Percentiles rank a stretch among this genome's conserved stretches.
Evolutionary conservation across 2,329 filamentous ascomycete species (phyloP).

Genomic region (Fusarium neocosmosporiellum): DNA sequence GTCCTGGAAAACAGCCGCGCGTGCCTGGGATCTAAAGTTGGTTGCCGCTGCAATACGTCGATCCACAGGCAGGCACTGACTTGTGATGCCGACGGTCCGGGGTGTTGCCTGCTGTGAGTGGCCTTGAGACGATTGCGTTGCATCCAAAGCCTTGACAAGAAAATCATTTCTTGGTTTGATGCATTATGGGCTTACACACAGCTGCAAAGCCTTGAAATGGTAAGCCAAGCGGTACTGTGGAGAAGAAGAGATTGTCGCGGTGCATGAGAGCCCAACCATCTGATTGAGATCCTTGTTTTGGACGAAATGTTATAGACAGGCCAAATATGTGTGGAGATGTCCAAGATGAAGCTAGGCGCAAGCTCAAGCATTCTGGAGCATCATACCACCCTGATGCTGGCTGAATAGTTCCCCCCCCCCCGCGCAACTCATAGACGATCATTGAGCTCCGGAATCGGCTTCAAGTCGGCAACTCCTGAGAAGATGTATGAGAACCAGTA

Average conservation of each 20-base stretch:
- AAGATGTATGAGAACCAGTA: background rate
- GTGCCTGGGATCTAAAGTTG: conserved; percentile 2
- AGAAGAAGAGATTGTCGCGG: background rate
- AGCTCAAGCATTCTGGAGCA: background rate
- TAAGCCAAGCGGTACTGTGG: background rate
- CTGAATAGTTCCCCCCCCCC: background rate
- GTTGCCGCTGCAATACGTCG: background rate
- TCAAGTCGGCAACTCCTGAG: background rate
- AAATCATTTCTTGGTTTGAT: background rate
- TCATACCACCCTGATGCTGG: background rate
- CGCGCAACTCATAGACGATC: background rate
- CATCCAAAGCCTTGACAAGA: background rate
- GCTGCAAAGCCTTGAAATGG: background rate
- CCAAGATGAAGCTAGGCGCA: background rate
- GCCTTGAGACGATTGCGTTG: background rate
- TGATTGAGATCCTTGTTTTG: background rate
- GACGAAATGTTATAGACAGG: background rate
- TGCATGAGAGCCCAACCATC: background rate
- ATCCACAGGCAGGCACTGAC: conserved; percentile 12
- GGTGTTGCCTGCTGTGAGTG: background rate
- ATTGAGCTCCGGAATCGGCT: background rate
- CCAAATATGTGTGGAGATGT: too few species aligned
- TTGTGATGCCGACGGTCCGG: conserved; percentile 14
- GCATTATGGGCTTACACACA: background rate
- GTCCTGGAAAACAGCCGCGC: background rate